Percentiles rank a stretch among this genome's conserved stretches.
These are phyloP conservation scores for Lentinula boryana DNA, from an alignment of 768 basidiomycete species.

Conservation along the genomic window DNA sequence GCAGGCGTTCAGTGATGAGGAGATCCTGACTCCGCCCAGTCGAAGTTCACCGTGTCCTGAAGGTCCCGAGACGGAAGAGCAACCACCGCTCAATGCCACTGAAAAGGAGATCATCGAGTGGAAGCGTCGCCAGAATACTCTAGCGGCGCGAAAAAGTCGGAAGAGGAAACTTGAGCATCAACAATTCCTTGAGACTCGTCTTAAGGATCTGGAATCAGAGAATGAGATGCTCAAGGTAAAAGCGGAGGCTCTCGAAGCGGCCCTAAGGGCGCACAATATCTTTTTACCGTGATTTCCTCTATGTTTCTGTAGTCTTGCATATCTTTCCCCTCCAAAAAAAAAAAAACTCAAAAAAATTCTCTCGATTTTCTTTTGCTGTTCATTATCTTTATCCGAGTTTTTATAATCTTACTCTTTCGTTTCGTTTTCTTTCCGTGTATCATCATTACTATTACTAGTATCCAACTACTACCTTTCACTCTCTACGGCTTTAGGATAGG, in stretches of 20 bases:
- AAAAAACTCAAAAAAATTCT: not conserved
- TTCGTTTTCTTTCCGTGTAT: not conserved
- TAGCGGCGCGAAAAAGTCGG: slow-evolving; percentile 63
- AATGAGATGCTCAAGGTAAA: slow-evolving; percentile 44
- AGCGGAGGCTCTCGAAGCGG: slow-evolving; percentile 23
- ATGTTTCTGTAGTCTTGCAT: not conserved
- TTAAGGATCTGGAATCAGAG: slow-evolving; percentile 38
- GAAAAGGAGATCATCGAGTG: slow-evolving; percentile 52
- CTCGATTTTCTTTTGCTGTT: not conserved
- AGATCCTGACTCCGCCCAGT: slow-evolving; percentile 10
- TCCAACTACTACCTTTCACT: not conserved
- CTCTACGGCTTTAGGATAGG: not conserved
- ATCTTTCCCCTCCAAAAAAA: not conserved
- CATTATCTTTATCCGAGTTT: not conserved
- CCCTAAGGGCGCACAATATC: slow-evolving; percentile 1
- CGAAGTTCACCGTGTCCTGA: not conserved
- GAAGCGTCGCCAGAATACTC: slow-evolving; percentile 64
- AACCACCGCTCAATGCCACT: slow-evolving; percentile 17
- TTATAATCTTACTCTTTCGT: no score
- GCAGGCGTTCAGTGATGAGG: slow-evolving; percentile 30
- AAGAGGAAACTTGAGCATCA: slow-evolving; percentile 64
- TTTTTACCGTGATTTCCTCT: not conserved
- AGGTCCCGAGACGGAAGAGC: slow-evolving; percentile 8
- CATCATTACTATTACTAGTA: not conserved
- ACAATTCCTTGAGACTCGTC: slow-evolving; percentile 41